Conservation (phyloP, 2,329 filamentous ascomycete species). For the Pseudocercospora vitis region DNA sequence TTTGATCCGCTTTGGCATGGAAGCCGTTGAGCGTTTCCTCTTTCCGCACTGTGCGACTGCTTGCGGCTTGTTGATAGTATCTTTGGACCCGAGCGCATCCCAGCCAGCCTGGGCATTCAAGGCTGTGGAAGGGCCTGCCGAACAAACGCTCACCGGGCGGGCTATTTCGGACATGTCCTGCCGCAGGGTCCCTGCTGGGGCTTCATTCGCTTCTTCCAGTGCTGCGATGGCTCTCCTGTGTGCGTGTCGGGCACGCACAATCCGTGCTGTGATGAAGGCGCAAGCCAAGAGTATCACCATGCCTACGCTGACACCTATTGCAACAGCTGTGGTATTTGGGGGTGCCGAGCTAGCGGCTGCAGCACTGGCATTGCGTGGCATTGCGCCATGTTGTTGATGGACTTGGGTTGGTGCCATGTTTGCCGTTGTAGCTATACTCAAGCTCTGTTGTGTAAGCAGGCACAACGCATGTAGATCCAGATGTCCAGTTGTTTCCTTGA, state of each 20-base stretch:
- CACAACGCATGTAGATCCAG: not conserved
- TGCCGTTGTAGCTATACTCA: not conserved
- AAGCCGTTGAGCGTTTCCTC: conserved; percentile 28
- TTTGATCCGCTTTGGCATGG: conserved; percentile 29
- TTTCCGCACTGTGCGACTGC: conserved; percentile 10
- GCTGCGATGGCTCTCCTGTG: conserved; percentile 30
- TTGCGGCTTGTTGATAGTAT: conserved; percentile 34
- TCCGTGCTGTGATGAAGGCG: conserved; percentile 27
- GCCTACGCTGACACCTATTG: conserved; percentile 34
- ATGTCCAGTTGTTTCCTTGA: not conserved
- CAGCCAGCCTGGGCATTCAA: conserved; percentile 41
- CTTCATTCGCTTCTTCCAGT: conserved; percentile 28
- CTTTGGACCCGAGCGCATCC: conserved; percentile 44
- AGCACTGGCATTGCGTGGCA: conserved; percentile 3
- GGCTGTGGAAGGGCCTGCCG: conserved; percentile 23
- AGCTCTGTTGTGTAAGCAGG: not conserved
- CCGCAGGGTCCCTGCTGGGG: conserved; percentile 14
- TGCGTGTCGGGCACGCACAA: conserved; percentile 19
- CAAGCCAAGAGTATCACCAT: conserved; percentile 30
- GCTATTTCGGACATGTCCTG: conserved; percentile 27
- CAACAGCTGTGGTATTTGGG: conserved; percentile 23
- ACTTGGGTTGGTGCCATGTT: conserved; percentile 2
- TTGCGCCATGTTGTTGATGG: conserved; percentile 1
- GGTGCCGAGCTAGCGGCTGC: conserved; percentile 14
- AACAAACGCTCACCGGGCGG: conserved; percentile 21